Conservation (phyloP, 1,284 basidiomycete species). For the Cutaneotrichosporon curvatum region DNA sequence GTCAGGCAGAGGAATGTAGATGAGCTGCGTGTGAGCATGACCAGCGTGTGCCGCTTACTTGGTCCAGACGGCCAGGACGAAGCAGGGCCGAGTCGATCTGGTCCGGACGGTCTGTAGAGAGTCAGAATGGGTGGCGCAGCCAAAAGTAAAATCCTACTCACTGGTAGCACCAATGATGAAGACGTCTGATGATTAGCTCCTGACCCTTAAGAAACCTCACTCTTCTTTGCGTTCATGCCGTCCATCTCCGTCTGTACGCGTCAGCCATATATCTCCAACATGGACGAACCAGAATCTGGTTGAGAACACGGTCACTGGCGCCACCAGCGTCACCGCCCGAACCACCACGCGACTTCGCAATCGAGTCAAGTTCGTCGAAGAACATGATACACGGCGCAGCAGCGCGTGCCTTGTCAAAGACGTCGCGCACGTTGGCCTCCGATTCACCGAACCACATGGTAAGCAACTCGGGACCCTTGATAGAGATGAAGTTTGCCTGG, state of each 20-base stretch:
- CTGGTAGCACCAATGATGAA: slow-evolving; percentile 97
- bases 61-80: slow-evolving; percentile 94
- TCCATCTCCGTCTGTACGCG: slow-evolving; percentile 85
- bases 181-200: slow-evolving; percentile 52
- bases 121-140: too few species aligned
- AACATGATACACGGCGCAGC: slow-evolving; percentile 99
- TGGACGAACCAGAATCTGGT: slow-evolving; percentile 66
- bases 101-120: slow-evolving; percentile 74
- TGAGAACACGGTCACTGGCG: slow-evolving; percentile 92
- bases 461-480: slow-evolving; percentile 85
- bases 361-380: slow-evolving; percentile 99
- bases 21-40: slow-evolving; percentile 56
- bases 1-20: slow-evolving; percentile 90
- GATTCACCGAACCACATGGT: slow-evolving; percentile 99
- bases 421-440: slow-evolving; percentile 97
- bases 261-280: background rate
- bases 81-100: slow-evolving; percentile 95
- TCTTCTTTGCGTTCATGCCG: slow-evolving; percentile 99
- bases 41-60: slow-evolving; percentile 37
- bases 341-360: slow-evolving; percentile 88
- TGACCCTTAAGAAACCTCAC: slow-evolving; percentile 13
- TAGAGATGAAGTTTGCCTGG: slow-evolving; percentile 68
- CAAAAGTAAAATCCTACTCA: too few species aligned
- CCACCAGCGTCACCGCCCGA: slow-evolving; percentile 77
- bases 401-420: slow-evolving; percentile 98